Evolutionary conservation across 2,329 filamentous ascomycete genomes (phyloP).

Genomic region (Arthrobotrys pseudoclavata): DNA sequence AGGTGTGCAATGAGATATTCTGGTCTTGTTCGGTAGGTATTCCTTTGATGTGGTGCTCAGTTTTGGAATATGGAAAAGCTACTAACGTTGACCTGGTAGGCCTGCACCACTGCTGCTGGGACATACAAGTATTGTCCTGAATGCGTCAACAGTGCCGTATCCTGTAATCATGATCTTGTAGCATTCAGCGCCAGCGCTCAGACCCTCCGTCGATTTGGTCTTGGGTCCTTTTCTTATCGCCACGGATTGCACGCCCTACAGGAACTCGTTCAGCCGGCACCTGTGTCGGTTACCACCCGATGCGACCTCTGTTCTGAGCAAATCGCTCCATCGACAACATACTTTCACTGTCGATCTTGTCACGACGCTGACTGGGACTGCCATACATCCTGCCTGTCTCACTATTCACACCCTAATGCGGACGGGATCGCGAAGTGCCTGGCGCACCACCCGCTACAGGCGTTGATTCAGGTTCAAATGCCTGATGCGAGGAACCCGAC

Average conservation of each 20-base stretch:
- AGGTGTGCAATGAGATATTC: slow-evolving; percentile 52
- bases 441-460: slow-evolving; percentile 42
- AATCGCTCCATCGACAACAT: slow-evolving; percentile 48
- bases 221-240: slow-evolving; percentile 15
- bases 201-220: slow-evolving; percentile 41
- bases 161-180: slow-evolving; percentile 56
- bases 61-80: not conserved
- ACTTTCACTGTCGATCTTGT: slow-evolving; percentile 50
- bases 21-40: slow-evolving; percentile 48
- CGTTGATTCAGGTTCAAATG: slow-evolving; percentile 52
- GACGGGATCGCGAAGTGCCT: slow-evolving; percentile 52
- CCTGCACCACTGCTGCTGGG: slow-evolving; percentile 20
- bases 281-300: slow-evolving; percentile 54
- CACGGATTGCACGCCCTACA: slow-evolving; percentile 11
- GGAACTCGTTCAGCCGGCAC: slow-evolving; percentile 50
- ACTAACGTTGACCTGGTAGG: slow-evolving; percentile 9
- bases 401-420: slow-evolving; percentile 21
- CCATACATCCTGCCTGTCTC: slow-evolving; percentile 33
- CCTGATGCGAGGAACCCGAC: slow-evolving; percentile 47
- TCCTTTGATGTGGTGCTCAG: not conserved
- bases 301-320: slow-evolving; percentile 52
- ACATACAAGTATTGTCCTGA: slow-evolving; percentile 47
- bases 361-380: slow-evolving; percentile 53
- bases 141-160: slow-evolving; percentile 55
- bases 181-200: slow-evolving; percentile 46